These are phyloP conservation scores for Actinomortierella ambigua DNA, from an alignment of 371 early-diverging fungal genomes.

Conservation along the genomic window DNA sequence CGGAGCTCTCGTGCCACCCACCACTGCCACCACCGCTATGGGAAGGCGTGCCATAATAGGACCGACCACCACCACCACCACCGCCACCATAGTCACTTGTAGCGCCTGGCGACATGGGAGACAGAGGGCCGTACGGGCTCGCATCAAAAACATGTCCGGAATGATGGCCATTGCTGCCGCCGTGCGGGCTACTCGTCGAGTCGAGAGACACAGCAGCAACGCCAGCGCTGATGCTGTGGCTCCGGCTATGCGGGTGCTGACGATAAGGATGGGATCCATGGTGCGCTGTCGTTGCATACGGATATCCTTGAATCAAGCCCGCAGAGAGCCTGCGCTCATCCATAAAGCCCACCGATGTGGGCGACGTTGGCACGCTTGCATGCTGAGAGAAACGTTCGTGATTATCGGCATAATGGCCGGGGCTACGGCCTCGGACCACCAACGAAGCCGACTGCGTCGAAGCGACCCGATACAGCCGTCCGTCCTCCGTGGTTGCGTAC, in stretches of 20 bases:
- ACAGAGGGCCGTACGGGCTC: conserved; percentile 14
- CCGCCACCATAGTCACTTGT: not conserved
- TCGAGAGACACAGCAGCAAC: conserved; percentile 8
- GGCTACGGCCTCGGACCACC: conserved; percentile 90
- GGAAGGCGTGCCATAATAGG: too few relatives aligned
- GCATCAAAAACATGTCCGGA: too few relatives aligned
- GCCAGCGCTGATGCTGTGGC: conserved; percentile 39
- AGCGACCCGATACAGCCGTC: conserved; percentile 61
- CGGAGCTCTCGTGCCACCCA: conserved; percentile 24
- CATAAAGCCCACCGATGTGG: too few relatives aligned
- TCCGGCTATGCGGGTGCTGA: conserved; percentile 28
- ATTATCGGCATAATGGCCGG: conserved; percentile 84
- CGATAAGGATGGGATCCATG: conserved; percentile 24
- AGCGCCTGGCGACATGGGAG: conserved; percentile 28
- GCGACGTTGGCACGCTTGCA: too few relatives aligned
- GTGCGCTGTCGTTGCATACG: not conserved
- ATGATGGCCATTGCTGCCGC: too few relatives aligned
- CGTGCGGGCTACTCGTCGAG: too few relatives aligned
- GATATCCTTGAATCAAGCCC: too few relatives aligned
- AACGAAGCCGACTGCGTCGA: conserved; percentile 72
- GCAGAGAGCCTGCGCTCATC: conserved; percentile 27
- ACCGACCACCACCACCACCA: too few relatives aligned
- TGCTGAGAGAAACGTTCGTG: conserved; percentile 22
- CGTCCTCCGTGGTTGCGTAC: conserved; percentile 62
- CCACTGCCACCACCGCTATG: not conserved